Conservation (phyloP, 805 yeast species). For the Zygosaccharomyces lentus region DNA sequence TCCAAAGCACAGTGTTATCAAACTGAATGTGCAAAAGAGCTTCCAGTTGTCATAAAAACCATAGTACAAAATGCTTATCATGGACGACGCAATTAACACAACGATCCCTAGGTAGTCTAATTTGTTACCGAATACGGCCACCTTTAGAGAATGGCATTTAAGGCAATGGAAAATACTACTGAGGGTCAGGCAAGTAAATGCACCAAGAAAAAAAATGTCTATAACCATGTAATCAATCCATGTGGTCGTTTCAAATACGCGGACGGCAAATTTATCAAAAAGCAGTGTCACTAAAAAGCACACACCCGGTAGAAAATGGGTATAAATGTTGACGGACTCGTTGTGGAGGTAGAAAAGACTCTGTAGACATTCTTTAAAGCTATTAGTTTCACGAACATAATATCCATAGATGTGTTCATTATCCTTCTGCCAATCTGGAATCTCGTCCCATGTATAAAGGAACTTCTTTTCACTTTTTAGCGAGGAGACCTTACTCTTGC, state of each 20-base stretch:
- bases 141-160: conserved; percentile 56
- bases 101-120: conserved; percentile 75
- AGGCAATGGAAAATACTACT: conserved; percentile 64
- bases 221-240: conserved; percentile 38
- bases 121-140: conserved; percentile 58
- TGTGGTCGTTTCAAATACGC: conserved; percentile 41
- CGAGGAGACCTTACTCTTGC: not conserved
- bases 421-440: conserved; percentile 72
- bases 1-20: conserved; percentile 53
- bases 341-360: conserved; percentile 61
- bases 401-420: conserved; percentile 61
- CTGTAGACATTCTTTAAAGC: conserved; percentile 41
- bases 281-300: conserved; percentile 21
- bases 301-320: conserved; percentile 50
- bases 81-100: conserved; percentile 58
- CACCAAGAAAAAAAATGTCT: conserved; percentile 46
- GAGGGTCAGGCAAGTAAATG: conserved; percentile 53
- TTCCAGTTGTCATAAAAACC: conserved; percentile 44
- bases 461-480: not conserved
- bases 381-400: conserved; percentile 53
- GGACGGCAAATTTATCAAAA: conserved; percentile 32
- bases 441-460: conserved; percentile 41
- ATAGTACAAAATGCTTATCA: conserved; percentile 47
- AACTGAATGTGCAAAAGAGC: conserved; percentile 38
- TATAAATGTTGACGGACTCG: conserved; percentile 67